These are phyloP conservation scores for Naumovozyma dairenensis DNA, from an alignment of 805 yeast species.

Conservation along the genomic window DNA sequence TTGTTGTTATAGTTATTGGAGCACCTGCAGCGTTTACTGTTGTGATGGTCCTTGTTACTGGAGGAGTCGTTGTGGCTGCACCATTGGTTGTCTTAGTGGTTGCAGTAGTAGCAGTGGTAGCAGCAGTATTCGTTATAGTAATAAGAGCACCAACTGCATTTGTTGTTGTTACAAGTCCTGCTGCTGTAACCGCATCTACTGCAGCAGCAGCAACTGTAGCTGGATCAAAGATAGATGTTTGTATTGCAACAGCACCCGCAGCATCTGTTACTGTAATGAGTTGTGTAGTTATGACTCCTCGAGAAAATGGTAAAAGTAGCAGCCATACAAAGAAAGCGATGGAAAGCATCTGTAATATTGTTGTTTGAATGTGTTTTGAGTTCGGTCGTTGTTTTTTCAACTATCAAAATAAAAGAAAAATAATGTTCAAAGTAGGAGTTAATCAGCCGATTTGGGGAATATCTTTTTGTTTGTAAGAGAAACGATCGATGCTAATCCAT, in stretches of 20 bases:
- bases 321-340: conserved; percentile 2
- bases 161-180: conserved; percentile 11
- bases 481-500: too few species aligned
- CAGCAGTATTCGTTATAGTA: conserved; percentile 19
- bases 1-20: conserved; percentile 19
- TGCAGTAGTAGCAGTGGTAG: conserved; percentile 16
- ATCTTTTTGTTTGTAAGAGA: too few species aligned
- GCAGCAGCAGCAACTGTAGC: conserved; percentile 19
- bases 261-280: conserved; percentile 24
- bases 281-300: conserved; percentile 14
- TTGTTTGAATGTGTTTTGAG: too few species aligned
- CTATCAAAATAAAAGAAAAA: too few species aligned
- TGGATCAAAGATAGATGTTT: conserved; percentile 21
- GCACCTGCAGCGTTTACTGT: conserved; percentile 23
- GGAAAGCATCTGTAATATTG: background rate
- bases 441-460: too few species aligned
- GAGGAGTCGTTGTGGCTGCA: conserved; percentile 8
- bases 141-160: conserved; percentile 23
- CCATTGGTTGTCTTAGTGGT: conserved; percentile 15
- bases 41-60: conserved; percentile 13
- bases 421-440: too few species aligned
- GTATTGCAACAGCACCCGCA: conserved; percentile 25
- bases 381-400: too few species aligned
- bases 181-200: conserved; percentile 13
- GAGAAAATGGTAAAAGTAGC: conserved; percentile 9